Base-by-base conservation (phyloP, 2,329 filamentous ascomycete species). In the Fusarium sarcochroum region DNA sequence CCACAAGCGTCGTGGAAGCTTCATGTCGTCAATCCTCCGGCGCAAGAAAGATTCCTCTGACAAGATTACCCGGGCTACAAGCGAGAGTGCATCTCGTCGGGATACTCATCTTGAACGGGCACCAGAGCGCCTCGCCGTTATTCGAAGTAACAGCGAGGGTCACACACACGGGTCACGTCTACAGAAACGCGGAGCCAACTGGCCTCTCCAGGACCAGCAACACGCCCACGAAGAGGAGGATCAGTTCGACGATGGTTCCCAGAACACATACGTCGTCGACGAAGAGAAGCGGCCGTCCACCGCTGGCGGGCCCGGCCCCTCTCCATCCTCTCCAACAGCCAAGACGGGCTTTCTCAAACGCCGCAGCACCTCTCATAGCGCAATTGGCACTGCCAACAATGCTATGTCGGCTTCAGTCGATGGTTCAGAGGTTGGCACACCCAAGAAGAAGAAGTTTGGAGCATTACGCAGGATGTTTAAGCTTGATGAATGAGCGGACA, bases 401-500 rank as follows among this genome's bases (percentile, higher is more conserved):
- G 56, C 27, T 8, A 27, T 42, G 13, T 23, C 54, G 17, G 60
- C 49, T 32, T 63, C 68, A 11, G 41, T 54, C n/a, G 55, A 70
- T 23, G 66, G 60, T 15, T 49, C 59, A 34, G 63, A 57, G n/a
- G 54, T 68, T 10, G 51, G 65, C 25, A 54, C 48, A 13, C 62
- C 57, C 65, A 84, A 79, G 80, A 88, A 86, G 81, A 93, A 92
- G 84, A 91, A 90, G 78, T 93, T 93, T 77, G 84, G 85, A 41
- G 80, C 83, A 55, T 78, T 93, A 75, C 87, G 91, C 76, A 87
- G 84, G 76, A 90, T 91, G 77, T 91, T 93, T 78, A 77, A 82
- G 41, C 76, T 86, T 58, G 76, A 85, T 63, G 82, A 85, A 64
- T 84, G 80, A 79, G 54, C 37, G 42, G 11, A 30, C 58, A 17